Evolutionary conservation across 148 eudicot species (phyloP).

Genomic region (Heliamphora exappendiculata): DNA sequence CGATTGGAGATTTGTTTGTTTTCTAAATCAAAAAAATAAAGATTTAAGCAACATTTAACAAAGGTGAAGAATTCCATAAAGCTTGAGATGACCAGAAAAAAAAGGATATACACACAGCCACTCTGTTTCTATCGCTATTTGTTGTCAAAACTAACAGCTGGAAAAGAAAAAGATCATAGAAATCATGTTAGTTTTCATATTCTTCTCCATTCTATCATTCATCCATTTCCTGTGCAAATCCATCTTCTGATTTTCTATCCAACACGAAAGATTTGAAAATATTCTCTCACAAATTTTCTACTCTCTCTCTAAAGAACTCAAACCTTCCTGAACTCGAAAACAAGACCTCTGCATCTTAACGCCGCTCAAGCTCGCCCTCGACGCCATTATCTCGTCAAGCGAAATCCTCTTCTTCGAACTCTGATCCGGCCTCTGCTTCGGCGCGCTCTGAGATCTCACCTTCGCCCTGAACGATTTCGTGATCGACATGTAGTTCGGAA

Average conservation of each 20-base stretch:
- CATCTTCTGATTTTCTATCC: neutral
- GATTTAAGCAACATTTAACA: neutral
- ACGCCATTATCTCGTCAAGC: constrained; percentile 67
- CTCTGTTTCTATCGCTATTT: constrained; percentile 16
- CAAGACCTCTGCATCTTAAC: constrained; percentile 69
- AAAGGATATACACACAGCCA: constrained; percentile 27
- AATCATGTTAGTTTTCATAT: neutral
- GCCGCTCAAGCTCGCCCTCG: constrained; percentile 69
- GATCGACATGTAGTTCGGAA: constrained; percentile 70
- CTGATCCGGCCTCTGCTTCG: constrained; percentile 68
- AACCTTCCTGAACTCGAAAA: constrained; percentile 49
- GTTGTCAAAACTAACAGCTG: neutral
- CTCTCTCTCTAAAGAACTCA: constrained; percentile 31
- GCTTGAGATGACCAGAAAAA: constrained; percentile 1
- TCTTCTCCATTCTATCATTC: constrained; percentile 7
- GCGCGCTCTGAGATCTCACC: constrained; percentile 80
- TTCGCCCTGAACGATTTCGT: constrained; percentile 81
- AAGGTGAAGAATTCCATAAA: constrained; percentile 7
- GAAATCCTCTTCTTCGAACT: constrained; percentile 50
- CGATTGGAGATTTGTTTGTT: too few species aligned
- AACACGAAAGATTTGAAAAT: constrained; percentile 6
- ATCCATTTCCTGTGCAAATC: constrained; percentile 3
- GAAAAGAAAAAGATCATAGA: neutral
- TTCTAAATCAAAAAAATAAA: too few species aligned
- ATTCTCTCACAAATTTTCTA: neutral